Evolutionary conservation across 2,329 filamentous ascomycete species (phyloP).

Genomic region (Paraconiothyrium sp.): DNA sequence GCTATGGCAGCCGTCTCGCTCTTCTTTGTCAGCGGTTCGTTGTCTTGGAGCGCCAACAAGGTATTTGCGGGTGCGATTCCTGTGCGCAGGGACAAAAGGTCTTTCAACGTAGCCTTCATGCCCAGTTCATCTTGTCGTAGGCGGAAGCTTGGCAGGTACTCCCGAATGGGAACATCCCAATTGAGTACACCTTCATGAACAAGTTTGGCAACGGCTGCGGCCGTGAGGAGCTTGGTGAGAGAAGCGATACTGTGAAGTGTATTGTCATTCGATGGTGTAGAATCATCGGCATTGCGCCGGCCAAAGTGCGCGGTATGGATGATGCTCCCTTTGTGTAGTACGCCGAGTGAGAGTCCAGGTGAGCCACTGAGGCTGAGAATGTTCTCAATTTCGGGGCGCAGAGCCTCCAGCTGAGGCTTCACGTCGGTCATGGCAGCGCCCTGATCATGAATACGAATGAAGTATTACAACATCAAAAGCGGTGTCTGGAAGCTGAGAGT

Average conservation of each 20-base stretch:
- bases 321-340: constrained; percentile 23
- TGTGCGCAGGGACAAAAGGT: constrained; percentile 21
- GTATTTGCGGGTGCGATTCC: constrained; percentile 18
- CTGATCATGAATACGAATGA: neutral
- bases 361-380: constrained; percentile 19
- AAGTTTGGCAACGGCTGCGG: constrained; percentile 20
- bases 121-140: constrained; percentile 24
- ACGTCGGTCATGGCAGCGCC: constrained; percentile 10
- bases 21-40: constrained; percentile 17
- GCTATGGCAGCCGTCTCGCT: constrained; percentile 11
- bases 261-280: constrained; percentile 16
- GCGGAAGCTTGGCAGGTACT: constrained; percentile 26
- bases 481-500: too few relatives aligned
- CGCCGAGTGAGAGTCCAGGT: constrained; percentile 25
- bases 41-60: constrained; percentile 20
- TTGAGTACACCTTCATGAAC: constrained; percentile 22
- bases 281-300: constrained; percentile 3
- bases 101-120: constrained; percentile 19
- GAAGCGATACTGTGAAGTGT: constrained; percentile 20
- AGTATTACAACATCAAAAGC: neutral
- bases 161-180: constrained; percentile 26
- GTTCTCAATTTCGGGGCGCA: constrained; percentile 8
- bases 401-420: constrained; percentile 8
- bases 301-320: constrained; percentile 24
- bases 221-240: constrained; percentile 11